A percentile compares a stretch with the other conserved stretches of the same genome.
These are phyloP conservation scores for Friedmanniomyces simplex DNA, from an alignment of 495 filamentous ascomycete species.

Conservation along the genomic window DNA sequence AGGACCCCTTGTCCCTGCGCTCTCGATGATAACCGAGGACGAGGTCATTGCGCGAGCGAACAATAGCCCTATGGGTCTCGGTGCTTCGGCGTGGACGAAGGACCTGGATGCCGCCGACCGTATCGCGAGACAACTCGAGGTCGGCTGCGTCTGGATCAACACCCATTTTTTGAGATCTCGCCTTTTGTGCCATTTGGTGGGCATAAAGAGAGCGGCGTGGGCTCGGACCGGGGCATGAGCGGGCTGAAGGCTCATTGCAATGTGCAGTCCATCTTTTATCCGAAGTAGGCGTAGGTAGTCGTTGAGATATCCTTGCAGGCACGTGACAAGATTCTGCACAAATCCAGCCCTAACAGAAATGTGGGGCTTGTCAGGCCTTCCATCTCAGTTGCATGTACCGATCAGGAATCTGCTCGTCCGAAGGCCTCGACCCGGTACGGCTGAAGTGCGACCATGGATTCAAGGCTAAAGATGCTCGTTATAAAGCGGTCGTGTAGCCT, in stretches of 20 bases:
- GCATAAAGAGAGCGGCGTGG: slow-evolving; percentile 23
- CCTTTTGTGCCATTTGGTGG: slow-evolving; percentile 20
- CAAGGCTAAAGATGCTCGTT: too few species aligned
- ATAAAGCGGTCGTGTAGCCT: too few species aligned
- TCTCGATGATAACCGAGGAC: neutral
- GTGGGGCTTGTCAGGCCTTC: neutral
- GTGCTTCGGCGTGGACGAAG: slow-evolving; percentile 12
- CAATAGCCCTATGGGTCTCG: slow-evolving; percentile 7
- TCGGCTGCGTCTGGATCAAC: slow-evolving; percentile 16
- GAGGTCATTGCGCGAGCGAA: slow-evolving; percentile 13
- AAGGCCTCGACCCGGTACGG: too few species aligned
- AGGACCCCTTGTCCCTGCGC: slow-evolving; percentile 5
- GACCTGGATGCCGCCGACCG: slow-evolving; percentile 13
- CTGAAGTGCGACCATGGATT: too few species aligned
- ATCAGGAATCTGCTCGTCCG: too few species aligned
- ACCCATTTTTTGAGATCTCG: slow-evolving; percentile 14
- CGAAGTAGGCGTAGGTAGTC: slow-evolving; percentile 17
- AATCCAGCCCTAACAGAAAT: neutral
- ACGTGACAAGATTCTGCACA: neutral
- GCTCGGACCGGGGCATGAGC: slow-evolving; percentile 28
- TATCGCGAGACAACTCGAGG: slow-evolving; percentile 18
- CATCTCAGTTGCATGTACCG: too few species aligned
- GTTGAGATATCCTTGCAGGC: neutral
- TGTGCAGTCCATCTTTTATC: slow-evolving; percentile 34
- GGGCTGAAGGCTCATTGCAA: slow-evolving; percentile 49